Percentiles rank a stretch among this genome's conserved stretches.
These are phyloP conservation scores for Rhododendron ferrugineum DNA, from an alignment of 148 eudicot species.

Conservation along the genomic window DNA sequence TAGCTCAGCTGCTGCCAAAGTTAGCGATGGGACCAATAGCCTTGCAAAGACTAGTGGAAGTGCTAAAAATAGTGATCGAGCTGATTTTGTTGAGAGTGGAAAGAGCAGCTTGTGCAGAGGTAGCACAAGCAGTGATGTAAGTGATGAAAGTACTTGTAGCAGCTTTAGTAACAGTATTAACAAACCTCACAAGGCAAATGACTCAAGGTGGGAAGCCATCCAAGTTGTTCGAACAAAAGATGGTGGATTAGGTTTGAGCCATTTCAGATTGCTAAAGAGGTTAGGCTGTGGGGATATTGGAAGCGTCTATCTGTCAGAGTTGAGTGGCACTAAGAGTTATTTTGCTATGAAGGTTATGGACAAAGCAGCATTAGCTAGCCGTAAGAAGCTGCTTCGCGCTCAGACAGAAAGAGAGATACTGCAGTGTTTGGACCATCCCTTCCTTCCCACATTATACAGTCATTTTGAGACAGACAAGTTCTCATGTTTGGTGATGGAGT, in stretches of 20 bases:
- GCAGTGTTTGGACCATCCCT: slow-evolving; percentile 12
- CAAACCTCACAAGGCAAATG: slow-evolving; percentile 14
- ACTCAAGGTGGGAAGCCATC: slow-evolving; percentile 9
- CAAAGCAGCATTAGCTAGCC: slow-evolving; percentile 10
- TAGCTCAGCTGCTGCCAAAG: slow-evolving; percentile 3
- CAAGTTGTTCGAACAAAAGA: slow-evolving; percentile 9
- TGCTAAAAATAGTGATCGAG: slow-evolving; percentile 41
- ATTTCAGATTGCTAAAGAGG: slow-evolving; percentile 13
- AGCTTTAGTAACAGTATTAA: slow-evolving; percentile 16
- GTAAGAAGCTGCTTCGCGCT: slow-evolving; percentile 8
- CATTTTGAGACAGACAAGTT: slow-evolving; percentile 11
- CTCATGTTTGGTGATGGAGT: slow-evolving; percentile 13
- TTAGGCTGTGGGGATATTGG: slow-evolving; percentile 13
- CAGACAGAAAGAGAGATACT: slow-evolving; percentile 14
- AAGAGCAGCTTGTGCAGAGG: slow-evolving; percentile 18
- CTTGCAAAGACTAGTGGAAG: slow-evolving; percentile 26
- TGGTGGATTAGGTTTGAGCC: slow-evolving; percentile 15
- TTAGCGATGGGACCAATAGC: slow-evolving; percentile 8
- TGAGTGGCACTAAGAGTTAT: slow-evolving; percentile 8
- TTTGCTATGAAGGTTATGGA: slow-evolving; percentile 11
- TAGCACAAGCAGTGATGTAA: slow-evolving; percentile 15
- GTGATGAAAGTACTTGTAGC: slow-evolving; percentile 17
- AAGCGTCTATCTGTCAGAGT: slow-evolving; percentile 4
- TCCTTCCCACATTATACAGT: slow-evolving; percentile 6
- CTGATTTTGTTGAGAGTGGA: slow-evolving; percentile 35